Evolutionary conservation across 2,329 filamentous ascomycete species (phyloP), one percentile per base, ranked within the genome.

Genomic region (Cercospora nicotianae): DNA sequence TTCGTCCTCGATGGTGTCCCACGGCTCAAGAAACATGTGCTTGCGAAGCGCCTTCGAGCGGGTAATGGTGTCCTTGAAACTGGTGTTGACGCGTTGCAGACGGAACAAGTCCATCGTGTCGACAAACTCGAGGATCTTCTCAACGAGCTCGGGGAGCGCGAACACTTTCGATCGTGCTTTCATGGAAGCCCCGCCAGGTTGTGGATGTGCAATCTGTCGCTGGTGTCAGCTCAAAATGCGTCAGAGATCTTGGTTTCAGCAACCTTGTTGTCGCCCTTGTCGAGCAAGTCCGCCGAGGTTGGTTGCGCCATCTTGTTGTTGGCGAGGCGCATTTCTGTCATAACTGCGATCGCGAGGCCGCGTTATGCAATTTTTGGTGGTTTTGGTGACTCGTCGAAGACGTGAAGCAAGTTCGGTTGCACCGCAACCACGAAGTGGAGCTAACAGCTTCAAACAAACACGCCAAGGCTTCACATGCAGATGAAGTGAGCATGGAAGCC

Each of bases 11-110:
- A 16, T 53, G n/a, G 28, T 33, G 18, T 58, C 16, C 28, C 55
- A 58, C 20, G 64, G 53, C 10, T 58, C 51, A 5, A 67, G 65
- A 12, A 60, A 28, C 55, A 64, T 67, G 26, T 8, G 6, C 12
- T 42, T 20, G 10, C 39, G 45, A 20, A 64, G 31, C 23, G n/a
- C 18, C 61, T 39, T 60, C 9, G 53, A 64, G 33, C 39, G 26
- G 5, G 65, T 28, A 18, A 64, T 64, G 16, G 12, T 33, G 23
- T 60, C 55, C 18, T 67, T 45, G 61, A 67, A 67, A 20, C 5
- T 57, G n/a, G 33, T 63, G 48, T 63, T 45, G 65, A 67, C 65
- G 28, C 60, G 60, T 48, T 63, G 48, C 4, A 67, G 26, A 51
- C 30, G 42, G 23, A 59, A 67, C 7, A 67, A 60, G 23, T 63